Conservation (phyloP, 2,329 filamentous ascomycete genomes). For the Fusarium anguioides region DNA sequence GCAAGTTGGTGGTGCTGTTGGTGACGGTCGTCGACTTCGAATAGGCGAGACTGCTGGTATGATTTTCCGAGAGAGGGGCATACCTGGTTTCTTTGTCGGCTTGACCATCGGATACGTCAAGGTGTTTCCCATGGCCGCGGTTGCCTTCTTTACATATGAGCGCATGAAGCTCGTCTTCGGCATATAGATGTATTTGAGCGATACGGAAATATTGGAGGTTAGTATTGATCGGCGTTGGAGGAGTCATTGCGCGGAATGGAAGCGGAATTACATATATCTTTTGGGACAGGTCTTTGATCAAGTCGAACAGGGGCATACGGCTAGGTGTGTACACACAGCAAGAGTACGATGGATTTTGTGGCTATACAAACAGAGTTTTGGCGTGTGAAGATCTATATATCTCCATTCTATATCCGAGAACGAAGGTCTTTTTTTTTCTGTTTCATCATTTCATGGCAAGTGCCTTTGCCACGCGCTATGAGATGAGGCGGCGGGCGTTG, state of each 20-base stretch:
- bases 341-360: neutral
- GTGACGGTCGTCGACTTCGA: constrained; percentile 82
- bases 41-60: constrained; percentile 81
- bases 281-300: constrained; percentile 22
- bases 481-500: constrained; percentile 4
- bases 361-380: neutral
- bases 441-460: neutral
- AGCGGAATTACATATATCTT: constrained; percentile 26
- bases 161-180: constrained; percentile 71
- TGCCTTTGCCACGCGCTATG: constrained; percentile 22
- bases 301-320: constrained; percentile 10
- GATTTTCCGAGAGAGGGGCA: constrained; percentile 80
- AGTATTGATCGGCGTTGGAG: constrained; percentile 42
- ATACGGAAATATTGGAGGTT: constrained; percentile 2
- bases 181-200: constrained; percentile 60
- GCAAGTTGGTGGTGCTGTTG: constrained; percentile 95
- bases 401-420: neutral
- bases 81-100: constrained; percentile 89
- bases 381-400: constrained; percentile 13
- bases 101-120: constrained; percentile 96
- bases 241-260: constrained; percentile 30
- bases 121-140: constrained; percentile 87
- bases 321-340: constrained; percentile 24
- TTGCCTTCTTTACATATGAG: constrained; percentile 74
- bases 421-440: neutral